These are phyloP conservation scores for Funneliformis geosporum DNA, from an alignment of 192 early-diverging fungal genomes.

Conservation along the genomic window DNA sequence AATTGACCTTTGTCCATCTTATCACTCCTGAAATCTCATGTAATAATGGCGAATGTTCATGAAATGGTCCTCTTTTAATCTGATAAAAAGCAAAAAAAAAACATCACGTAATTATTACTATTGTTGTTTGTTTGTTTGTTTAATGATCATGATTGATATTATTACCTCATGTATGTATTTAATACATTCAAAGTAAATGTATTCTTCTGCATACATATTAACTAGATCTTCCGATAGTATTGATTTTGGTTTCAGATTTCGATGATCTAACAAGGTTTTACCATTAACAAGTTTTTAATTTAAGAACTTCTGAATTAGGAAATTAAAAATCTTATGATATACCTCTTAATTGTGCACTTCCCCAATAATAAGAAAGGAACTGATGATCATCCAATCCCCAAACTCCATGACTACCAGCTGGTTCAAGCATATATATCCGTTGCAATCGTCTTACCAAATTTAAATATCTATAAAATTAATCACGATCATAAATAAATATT, in stretches of 20 bases:
- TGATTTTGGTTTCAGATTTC: constrained; percentile 69
- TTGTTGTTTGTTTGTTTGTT: background rate
- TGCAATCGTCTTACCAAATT: constrained; percentile 79
- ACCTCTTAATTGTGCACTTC: constrained; percentile 85
- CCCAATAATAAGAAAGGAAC: constrained; percentile 93
- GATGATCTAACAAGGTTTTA: constrained; percentile 51
- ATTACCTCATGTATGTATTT: constrained; percentile 73
- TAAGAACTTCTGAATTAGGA: background rate
- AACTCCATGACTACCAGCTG: constrained; percentile 95
- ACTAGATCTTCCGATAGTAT: constrained; percentile 66
- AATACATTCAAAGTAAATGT: constrained; percentile 86
- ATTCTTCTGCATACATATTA: constrained; percentile 64
- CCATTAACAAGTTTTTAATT: too few species aligned
- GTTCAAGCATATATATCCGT: constrained; percentile 83
- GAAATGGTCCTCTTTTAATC: constrained; percentile 62
- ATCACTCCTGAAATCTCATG: constrained; percentile 90
- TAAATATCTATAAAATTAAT: constrained; percentile 80
- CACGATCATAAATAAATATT: background rate
- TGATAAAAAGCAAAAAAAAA: constrained; percentile 31
- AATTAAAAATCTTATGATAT: background rate
- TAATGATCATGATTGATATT: background rate
- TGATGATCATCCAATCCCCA: constrained; percentile 98
- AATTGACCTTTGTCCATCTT: constrained; percentile 88
- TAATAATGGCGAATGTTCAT: constrained; percentile 91
- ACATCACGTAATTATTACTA: background rate